Base-by-base conservation (phyloP, 768 basidiomycete genomes). In the Tylopilus rubrobrunneus region DNA sequence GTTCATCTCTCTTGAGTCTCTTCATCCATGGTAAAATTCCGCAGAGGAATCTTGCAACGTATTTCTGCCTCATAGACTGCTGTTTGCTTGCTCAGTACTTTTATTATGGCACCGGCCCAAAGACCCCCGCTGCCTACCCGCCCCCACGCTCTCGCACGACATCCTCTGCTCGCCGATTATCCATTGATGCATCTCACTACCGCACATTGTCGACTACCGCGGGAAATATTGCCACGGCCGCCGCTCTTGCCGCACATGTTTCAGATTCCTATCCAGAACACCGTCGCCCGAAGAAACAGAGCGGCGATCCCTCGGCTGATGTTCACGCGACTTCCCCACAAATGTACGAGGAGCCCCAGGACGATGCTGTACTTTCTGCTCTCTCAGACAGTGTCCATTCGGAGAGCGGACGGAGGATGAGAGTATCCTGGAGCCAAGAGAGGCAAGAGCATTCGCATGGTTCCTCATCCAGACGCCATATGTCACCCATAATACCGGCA, bases 41-140 rank as follows among this genome's bases (percentile, higher is more conserved):
- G 21, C 6, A 97, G 92, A 96, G 84, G 40, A 91, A 84, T 67
- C 89, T 99, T 43, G 96, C 97, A 3, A 78, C 78, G 0, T 99
- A 99, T 69, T 99, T 98, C 66, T 87, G 89, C 63, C 73, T 80
- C 51, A 80, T 98, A 48, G 97, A 99, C 69, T 73, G 83, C 47
- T 74, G 78, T 29, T 77, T 98, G 25, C 74, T 95, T 43, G 67
- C 64, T 8, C 96, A 99, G 67, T 98, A 86, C 73, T 74, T 85
- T 64, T 89, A 96, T 72, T 96, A 93, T 63, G 71, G 75, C 40
- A 66, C 70, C 17, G 65, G 62, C 28, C 56, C 68, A 3, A 65
- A 69, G 31, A 74, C 73, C 1, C 65, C 70, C 8, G 52, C 66
- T 14, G 57, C 69, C 23, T 70, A 76, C 49, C 60, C 67, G 19